Conservation (phyloP, 345 rosid genomes). For the Eucalyptus polyanthemos region DNA sequence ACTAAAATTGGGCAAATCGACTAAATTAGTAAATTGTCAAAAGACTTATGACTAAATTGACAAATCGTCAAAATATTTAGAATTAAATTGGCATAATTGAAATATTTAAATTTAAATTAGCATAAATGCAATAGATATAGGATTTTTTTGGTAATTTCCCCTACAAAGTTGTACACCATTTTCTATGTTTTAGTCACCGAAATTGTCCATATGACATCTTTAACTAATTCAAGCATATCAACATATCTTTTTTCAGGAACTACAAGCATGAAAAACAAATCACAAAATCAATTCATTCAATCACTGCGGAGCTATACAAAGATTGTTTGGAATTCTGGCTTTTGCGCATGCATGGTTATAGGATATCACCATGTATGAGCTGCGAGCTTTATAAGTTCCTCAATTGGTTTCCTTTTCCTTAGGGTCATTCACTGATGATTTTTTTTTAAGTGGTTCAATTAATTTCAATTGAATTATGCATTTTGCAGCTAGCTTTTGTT, state of each 20-base stretch:
- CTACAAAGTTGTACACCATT: background rate
- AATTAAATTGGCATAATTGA: too few relatives aligned
- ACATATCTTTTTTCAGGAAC: conserved; percentile 3
- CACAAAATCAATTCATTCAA: background rate
- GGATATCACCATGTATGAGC: conserved; percentile 33
- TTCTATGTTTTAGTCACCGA: background rate
- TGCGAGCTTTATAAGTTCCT: background rate
- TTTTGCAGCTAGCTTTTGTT: conserved; percentile 34
- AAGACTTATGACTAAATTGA: too few relatives aligned
- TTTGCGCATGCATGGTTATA: conserved; percentile 36
- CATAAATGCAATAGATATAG: too few relatives aligned
- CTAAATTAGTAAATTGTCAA: too few relatives aligned
- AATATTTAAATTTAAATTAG: too few relatives aligned
- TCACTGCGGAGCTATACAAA: conserved; percentile 17
- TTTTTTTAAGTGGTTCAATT: background rate
- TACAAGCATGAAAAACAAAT: background rate
- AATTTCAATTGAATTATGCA: background rate
- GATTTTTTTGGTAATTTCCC: too few relatives aligned
- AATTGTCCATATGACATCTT: background rate
- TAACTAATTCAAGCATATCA: background rate
- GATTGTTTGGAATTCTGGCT: conserved; percentile 49
- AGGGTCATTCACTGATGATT: background rate
- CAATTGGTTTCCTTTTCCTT: background rate
- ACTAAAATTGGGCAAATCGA: too few relatives aligned
- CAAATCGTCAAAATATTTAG: too few relatives aligned